Base-by-base conservation (phyloP, 257 asterid species). In the Ligustrum vulgare region DNA sequence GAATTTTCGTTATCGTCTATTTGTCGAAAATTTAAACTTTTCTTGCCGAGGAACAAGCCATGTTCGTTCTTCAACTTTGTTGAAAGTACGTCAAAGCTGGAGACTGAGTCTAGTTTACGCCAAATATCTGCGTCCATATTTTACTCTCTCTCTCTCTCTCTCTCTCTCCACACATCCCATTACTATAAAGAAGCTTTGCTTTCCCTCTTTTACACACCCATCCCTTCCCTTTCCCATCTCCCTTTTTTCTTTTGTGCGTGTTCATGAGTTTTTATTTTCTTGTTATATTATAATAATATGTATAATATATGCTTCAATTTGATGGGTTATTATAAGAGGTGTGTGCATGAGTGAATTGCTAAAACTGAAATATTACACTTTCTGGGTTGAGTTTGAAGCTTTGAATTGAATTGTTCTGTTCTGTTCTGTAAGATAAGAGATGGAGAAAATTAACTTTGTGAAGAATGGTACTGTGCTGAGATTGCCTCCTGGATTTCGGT, bases 401-500 rank as follows among this genome's bases (percentile, higher is more conserved):
- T 31, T 62, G 2, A 8, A 12, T 34, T 56, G 47, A 41, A 41
- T 13, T 11, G 12, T 43, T 8, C 15, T 60, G n/a, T 36, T 28
- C 31, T 58, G 13, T 18, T 6, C 15, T 60, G n/a, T 36, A 6
- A 18, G 16, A 49, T 22, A 4, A 69, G 71, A 28, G 25, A 89
- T 87, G 97, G 92, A 90, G 74, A 89, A 79, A 72, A 39, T 75
- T 6, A 86, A 43, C 72, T 77, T 87, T 56, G 76, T 82, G 10
- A 91, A 89, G 74, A 85, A 90, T 77, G 94, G 95, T 31, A n/a
- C n/a, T n/a, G 87, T 85, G 41, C 80, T 91, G 69, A 82, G 93
- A 79, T 72, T 93, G 77, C 98, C 98, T 1, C 98, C 97, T 20
- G 98, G 98, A 2, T 93, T 93, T 56, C 72, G 97, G 36, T 93